A percentile compares a stretch with the other conserved stretches of the same genome.
phyloP scores from a whole-genome alignment of 2,329 filamentous ascomycete species.

The Myriangium duriaei region DNA sequence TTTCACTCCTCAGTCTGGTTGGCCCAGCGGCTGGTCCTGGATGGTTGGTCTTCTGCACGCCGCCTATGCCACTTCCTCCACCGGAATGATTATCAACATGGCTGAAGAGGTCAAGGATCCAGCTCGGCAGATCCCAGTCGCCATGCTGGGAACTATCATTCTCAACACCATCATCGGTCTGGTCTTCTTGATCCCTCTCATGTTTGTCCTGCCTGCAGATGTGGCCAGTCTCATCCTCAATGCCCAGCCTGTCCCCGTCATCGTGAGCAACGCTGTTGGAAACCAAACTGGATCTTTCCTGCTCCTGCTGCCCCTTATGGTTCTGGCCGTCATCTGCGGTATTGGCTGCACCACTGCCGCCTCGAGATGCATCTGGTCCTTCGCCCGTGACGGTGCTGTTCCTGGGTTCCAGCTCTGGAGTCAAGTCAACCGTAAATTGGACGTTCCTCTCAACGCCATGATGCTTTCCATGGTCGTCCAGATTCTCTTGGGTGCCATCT shows the following conservation, averaged over 20 bases:
- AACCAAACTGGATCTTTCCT: slow-evolving; percentile 47
- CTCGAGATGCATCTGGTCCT: slow-evolving; percentile 56
- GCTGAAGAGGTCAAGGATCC: slow-evolving; percentile 59
- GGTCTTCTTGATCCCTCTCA: slow-evolving; percentile 54
- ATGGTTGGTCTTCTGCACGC: slow-evolving; percentile 58
- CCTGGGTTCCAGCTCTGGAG: slow-evolving; percentile 50
- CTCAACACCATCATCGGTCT: slow-evolving; percentile 56
- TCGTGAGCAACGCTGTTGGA: slow-evolving; percentile 51
- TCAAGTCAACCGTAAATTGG: slow-evolving; percentile 47
- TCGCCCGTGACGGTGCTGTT: slow-evolving; percentile 57
- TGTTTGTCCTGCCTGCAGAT: slow-evolving; percentile 58
- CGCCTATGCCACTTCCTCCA: slow-evolving; percentile 62
- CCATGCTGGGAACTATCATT: slow-evolving; percentile 54
- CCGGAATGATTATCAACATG: slow-evolving; percentile 71
- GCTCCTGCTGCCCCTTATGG: slow-evolving; percentile 51
- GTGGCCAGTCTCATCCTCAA: slow-evolving; percentile 38
- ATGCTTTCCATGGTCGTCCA: slow-evolving; percentile 56
- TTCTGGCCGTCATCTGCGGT: slow-evolving; percentile 54
- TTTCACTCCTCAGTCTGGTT: slow-evolving; percentile 57
- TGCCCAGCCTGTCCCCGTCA: slow-evolving; percentile 50
- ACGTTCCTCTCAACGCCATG: slow-evolving; percentile 59
- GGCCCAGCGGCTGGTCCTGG: slow-evolving; percentile 58
- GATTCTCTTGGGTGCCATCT: slow-evolving; percentile 52
- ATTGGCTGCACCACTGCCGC: slow-evolving; percentile 57
- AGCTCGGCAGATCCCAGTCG: slow-evolving; percentile 56